phyloP scores from a whole-genome alignment of 805 yeast genomes.

The Ogataea siamensis region DNA sequence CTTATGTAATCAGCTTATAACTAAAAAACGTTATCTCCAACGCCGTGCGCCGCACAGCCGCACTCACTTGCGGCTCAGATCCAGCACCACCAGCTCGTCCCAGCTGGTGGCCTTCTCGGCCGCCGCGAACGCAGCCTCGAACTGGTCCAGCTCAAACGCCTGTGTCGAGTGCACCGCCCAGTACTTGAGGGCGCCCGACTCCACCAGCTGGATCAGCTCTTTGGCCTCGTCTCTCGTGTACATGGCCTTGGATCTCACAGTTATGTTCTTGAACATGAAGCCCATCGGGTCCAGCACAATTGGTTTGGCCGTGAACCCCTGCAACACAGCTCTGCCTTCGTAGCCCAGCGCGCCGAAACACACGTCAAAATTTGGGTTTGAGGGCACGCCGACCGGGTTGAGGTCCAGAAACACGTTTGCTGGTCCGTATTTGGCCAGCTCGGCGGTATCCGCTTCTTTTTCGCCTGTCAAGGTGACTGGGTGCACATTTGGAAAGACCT shows the following conservation, averaged over 20 bases:
- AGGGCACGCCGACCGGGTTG: too few relatives aligned
- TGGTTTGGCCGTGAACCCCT: too few relatives aligned
- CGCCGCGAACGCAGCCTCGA: not conserved
- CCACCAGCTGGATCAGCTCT: constrained; percentile 6
- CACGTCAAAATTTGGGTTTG: too few relatives aligned
- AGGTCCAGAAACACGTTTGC: constrained; percentile 7
- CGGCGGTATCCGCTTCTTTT: not conserved
- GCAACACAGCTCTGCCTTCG: too few relatives aligned
- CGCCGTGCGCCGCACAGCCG: too few relatives aligned
- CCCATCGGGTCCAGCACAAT: too few relatives aligned
- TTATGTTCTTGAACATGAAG: too few relatives aligned
- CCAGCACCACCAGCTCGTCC: not conserved
- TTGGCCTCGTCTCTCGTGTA: constrained; percentile 5
- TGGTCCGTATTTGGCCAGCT: constrained; percentile 4
- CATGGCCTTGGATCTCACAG: constrained; percentile 11
- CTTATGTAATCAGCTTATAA: too few relatives aligned
- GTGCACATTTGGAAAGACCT: constrained; percentile 2
- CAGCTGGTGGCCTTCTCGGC: too few relatives aligned
- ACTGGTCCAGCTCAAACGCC: not conserved
- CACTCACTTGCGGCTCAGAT: too few relatives aligned
- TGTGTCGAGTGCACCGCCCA: not conserved
- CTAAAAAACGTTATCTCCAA: too few relatives aligned
- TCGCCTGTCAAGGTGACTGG: constrained; percentile 8
- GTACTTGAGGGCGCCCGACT: constrained; percentile 4
- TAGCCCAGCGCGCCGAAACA: too few relatives aligned